These are phyloP conservation scores for Russula sp. DNA, from an alignment of 768 basidiomycete genomes.

Conservation along the genomic window DNA sequence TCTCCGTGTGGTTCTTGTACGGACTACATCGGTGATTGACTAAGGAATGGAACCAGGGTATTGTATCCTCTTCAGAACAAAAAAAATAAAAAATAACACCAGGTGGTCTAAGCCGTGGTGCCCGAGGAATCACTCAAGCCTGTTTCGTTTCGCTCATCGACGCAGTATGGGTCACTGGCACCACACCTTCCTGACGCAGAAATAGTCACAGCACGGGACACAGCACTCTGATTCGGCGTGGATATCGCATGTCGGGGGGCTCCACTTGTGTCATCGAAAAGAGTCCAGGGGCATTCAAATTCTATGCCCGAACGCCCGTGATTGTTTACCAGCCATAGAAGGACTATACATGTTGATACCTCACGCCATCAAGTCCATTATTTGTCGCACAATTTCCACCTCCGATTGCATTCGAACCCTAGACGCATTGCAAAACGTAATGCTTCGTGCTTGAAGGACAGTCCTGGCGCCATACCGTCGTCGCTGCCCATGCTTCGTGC, in stretches of 20 bases:
- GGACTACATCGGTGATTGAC: slow-evolving; percentile 4
- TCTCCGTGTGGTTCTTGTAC: slow-evolving; percentile 2
- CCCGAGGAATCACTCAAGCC: slow-evolving; percentile 3
- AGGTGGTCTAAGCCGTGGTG: slow-evolving; percentile 2
- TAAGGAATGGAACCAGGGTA: slow-evolving; percentile 10
- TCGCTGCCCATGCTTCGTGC: slow-evolving; percentile 13
- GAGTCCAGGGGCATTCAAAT: background rate
- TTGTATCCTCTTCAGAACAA: background rate
- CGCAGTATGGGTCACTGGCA: background rate
- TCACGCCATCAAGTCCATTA: slow-evolving; percentile 18
- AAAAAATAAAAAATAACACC: background rate
- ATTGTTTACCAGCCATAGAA: slow-evolving; percentile 12
- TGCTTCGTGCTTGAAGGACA: slow-evolving; percentile 21
- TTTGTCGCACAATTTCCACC: slow-evolving; percentile 20
- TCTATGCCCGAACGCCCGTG: background rate
- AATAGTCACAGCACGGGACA: slow-evolving; percentile 7
- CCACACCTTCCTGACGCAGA: background rate
- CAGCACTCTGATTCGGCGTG: slow-evolving; percentile 10
- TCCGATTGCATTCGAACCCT: slow-evolving; percentile 21
- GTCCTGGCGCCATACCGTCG: slow-evolving; percentile 16
- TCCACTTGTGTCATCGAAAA: slow-evolving; percentile 5
- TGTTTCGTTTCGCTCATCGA: background rate
- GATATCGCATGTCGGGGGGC: slow-evolving; percentile 8
- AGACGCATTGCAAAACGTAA: slow-evolving; percentile 21
- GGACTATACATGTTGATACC: slow-evolving; percentile 11